phyloP scores from a whole-genome alignment of 164 flowering plant genomes.

The Brasenia schreberi region DNA sequence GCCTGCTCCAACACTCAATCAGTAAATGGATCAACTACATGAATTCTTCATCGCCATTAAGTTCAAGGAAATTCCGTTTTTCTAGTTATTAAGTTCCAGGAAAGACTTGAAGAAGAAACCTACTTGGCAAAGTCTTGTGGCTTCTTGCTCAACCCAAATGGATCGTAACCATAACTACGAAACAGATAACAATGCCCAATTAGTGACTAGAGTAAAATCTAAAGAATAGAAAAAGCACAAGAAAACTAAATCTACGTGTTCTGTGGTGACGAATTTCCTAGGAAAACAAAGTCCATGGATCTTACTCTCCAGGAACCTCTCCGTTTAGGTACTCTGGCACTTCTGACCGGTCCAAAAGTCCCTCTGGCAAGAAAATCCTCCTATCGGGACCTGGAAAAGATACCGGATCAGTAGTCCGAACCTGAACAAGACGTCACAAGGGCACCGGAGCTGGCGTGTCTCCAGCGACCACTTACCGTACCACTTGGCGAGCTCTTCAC shows the following conservation, averaged over 20 bases:
- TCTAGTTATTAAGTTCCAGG: constrained; percentile 46
- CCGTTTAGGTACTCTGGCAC: constrained; percentile 91
- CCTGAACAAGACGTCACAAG: not conserved
- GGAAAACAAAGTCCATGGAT: not conserved
- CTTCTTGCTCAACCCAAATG: constrained; percentile 93
- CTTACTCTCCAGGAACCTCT: constrained; percentile 99
- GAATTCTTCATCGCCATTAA: too few species aligned
- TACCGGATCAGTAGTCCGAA: not conserved
- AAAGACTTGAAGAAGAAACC: constrained; percentile 13
- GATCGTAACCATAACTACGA: constrained; percentile 95
- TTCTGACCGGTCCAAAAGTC: constrained; percentile 84
- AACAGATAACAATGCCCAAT: constrained; percentile 6
- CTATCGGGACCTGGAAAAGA: constrained; percentile 43
- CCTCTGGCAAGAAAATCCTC: constrained; percentile 96
- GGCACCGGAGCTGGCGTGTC: not conserved
- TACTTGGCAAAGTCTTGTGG: constrained; percentile 91
- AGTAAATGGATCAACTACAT: constrained; percentile 30
- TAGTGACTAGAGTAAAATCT: constrained; percentile 32
- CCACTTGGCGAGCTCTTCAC: constrained; percentile 99
- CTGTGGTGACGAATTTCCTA: not conserved
- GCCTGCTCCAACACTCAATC: constrained; percentile 2
- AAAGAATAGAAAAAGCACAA: constrained; percentile 47
- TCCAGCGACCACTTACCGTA: constrained; percentile 46
- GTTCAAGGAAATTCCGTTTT: constrained; percentile 23
- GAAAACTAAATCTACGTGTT: constrained; percentile 68